Evolutionary conservation across 1,139 yeast genomes (phyloP).

Genomic region (Candida tropicalis): DNA sequence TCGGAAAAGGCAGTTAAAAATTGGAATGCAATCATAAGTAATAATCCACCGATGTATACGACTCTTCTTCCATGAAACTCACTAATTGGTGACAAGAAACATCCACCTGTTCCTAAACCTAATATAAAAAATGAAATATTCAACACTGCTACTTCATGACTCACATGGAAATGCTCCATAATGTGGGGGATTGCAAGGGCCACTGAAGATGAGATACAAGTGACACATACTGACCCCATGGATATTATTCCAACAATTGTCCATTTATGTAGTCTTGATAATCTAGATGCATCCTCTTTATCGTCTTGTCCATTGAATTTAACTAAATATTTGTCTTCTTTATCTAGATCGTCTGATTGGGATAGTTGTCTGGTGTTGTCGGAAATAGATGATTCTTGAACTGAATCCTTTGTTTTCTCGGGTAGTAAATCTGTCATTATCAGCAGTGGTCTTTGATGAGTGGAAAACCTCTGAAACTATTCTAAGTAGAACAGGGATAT

Average conservation of each 20-base stretch:
- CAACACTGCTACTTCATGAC: slow-evolving; percentile 30
- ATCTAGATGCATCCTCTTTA: slow-evolving; percentile 26
- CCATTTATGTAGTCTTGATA: slow-evolving; percentile 32
- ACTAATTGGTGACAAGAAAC: slow-evolving; percentile 35
- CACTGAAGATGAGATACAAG: slow-evolving; percentile 26
- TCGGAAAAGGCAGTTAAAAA: slow-evolving; percentile 30
- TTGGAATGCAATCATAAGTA: slow-evolving; percentile 27
- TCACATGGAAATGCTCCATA: slow-evolving; percentile 25
- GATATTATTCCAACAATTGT: slow-evolving; percentile 28
- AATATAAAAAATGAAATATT: slow-evolving; percentile 34
- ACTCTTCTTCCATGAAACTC: slow-evolving; percentile 36
- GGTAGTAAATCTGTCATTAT: not conserved
- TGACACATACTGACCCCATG: slow-evolving; percentile 29
- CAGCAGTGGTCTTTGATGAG: too few species aligned
- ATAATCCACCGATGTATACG: slow-evolving; percentile 29
- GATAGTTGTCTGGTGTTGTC: not conserved
- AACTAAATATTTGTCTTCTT: slow-evolving; percentile 19
- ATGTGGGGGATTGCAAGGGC: slow-evolving; percentile 30
- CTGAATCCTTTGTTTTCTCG: slow-evolving; percentile 1
- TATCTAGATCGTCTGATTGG: not conserved
- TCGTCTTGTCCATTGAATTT: slow-evolving; percentile 30
- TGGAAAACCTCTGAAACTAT: too few species aligned
- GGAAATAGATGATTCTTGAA: not conserved
- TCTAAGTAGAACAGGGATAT: too few species aligned
- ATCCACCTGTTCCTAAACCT: slow-evolving; percentile 37